Evolutionary conservation across 768 basidiomycete species (phyloP), one percentile per base, ranked within the genome.

Genomic region (Boletus sensibilis): DNA sequence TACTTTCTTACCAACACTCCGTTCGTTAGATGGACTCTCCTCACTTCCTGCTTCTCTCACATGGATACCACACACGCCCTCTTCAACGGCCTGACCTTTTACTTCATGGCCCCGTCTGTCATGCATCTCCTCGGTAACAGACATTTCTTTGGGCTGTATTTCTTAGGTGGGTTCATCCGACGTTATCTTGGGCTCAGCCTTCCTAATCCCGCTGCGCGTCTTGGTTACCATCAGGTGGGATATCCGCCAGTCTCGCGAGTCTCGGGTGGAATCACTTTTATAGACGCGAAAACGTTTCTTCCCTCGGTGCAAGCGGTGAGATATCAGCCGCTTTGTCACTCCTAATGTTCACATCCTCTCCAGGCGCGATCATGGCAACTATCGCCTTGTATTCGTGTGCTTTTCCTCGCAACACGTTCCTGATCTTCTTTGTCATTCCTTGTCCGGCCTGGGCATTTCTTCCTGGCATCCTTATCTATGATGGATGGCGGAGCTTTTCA

Each of bases 371-470:
- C 46, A 88, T 85, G 69, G 82, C 87, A 4, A 72, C 83, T 27
- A 71, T 88, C n/a, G 82, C 89, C 5, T 81, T 87, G 68, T 83
- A 90, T 48, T 89, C 90, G 6, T 88, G 85, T 68, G 72, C 82
- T 1, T 83, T 82, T 14, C 92, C 92, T 5, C 81, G 63, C 16
- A 75, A 83, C 63, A 85, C 76, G 1, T 88, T 94, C 68, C 73
- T 79, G 9, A 70, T 94, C 41, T 94, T 90, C 69, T 88, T 84
- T 34, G 82, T 92, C 62, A 73, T 92, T 25, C 92, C 91, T 25
- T 76, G 89, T 55, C 90, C 92, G 0, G 90, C 90, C 0, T 94
- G 89, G 88, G 76, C 80, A 3, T 81, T 81, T 46, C 86, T 92
- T 0, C 71, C 81, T 0, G 90, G 87, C 6, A 69, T 93, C 43